Conservation (phyloP, 169 alveolate genomes). For the Eimeria sp. region DNA sequence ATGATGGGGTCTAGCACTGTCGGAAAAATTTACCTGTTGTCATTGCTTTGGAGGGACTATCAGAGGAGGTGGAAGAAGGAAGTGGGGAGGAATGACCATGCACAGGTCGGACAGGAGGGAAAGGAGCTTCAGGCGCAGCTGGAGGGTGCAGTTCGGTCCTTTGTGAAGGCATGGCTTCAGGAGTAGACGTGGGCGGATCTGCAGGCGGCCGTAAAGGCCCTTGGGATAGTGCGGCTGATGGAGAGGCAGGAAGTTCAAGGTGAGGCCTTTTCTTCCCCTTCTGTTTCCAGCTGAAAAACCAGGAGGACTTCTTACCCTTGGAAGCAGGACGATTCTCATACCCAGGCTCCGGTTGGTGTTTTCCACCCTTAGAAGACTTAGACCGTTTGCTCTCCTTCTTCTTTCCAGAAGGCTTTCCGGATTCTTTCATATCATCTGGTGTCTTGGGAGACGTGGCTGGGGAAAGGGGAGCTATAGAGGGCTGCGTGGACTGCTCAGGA, state of each 20-base stretch:
- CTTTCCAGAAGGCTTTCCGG: background rate
- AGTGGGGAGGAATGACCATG: background rate
- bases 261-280: background rate
- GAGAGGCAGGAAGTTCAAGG: background rate
- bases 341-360: background rate
- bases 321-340: background rate
- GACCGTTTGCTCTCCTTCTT: background rate
- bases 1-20: no score
- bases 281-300: background rate
- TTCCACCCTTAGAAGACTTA: background rate
- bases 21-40: no score
- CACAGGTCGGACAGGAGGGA: background rate
- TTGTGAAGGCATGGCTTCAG: background rate
- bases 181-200: background rate
- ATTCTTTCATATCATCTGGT: background rate
- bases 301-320: background rate
- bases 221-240: background rate
- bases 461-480: background rate
- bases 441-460: background rate
- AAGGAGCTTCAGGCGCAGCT: background rate
- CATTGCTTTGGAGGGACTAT: background rate
- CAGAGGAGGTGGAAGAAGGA: background rate
- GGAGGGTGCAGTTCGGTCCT: background rate
- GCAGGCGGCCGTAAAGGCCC: background rate
- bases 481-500: background rate